Evolutionary conservation across 1,284 basidiomycete genomes (phyloP), one percentile per base, ranked within the genome.

Genomic region (Leccinum solheimii): DNA sequence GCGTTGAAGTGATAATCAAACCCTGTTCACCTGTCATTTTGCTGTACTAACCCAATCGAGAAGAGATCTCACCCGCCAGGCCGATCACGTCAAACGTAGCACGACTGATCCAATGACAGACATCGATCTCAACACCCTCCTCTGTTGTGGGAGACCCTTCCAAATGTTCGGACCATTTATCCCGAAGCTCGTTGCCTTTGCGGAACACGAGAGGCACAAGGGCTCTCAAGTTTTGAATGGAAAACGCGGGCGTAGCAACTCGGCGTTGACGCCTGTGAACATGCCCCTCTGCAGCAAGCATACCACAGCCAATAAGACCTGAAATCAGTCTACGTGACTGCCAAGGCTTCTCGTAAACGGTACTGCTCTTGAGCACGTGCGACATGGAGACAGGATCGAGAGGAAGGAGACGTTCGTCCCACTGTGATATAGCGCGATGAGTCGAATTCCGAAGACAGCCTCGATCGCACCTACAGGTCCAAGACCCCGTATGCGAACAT

Each of bases 51-150:
- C 27, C 27, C 43, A 45, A 56, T 16, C 26, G 11, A 14, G 32
- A 36, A 59, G 59, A 55, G 36, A 32, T 65, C 54, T 61, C 48
- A 89, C 90, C 89, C 58, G 90, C 87, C 14, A 88, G 72, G 1
- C 91, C 91, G 67, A 93, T 91, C 34, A 92, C 86, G 72, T 93
- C 91, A 68, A 93, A 92, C 1, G 90, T 91, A 3, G 87, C 87
- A 23, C 90, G 80, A 68, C 86, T 86, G 51, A 91, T 76, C 88
- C 90, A 92, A 67, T 84, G 85, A 67, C 82, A 87, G 8, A 91
- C 82, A 67, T 93, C 88, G 13, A 93, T 61, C 60, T 68, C 61
- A 60, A 64, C 19, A 63, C 72, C 63, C 3, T 62, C 48, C n/a
- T 62, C 56, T 11, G 34, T 23, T 19, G 59, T 34, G 40, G 57